Percentiles rank a stretch among this genome's conserved stretches.
Conservation (phyloP, 768 basidiomycete genomes). For the Strobilomyces confusus region DNA sequence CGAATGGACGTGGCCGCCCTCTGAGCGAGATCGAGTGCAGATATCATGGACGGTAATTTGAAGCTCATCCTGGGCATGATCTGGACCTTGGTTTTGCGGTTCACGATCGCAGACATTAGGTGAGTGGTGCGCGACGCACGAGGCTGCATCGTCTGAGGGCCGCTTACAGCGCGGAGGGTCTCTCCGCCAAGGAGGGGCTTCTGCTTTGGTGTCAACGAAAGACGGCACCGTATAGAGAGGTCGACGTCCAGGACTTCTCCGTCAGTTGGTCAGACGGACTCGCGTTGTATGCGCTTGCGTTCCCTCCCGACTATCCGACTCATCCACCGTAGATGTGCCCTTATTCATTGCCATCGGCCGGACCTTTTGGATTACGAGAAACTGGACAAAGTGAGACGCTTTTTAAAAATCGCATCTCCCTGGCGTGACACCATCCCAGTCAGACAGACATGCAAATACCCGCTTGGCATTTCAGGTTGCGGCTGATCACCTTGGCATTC, state of each 20-base stretch:
- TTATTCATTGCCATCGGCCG: constrained; percentile 96
- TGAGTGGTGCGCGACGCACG: constrained; percentile 34
- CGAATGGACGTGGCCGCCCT: not conserved
- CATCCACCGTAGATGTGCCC: constrained; percentile 69
- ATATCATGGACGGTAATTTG: constrained; percentile 97
- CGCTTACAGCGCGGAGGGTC: constrained; percentile 81
- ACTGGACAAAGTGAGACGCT: constrained; percentile 66
- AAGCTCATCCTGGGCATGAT: constrained; percentile 99
- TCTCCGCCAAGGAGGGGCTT: constrained; percentile 97
- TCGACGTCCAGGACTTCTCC: constrained; percentile 92
- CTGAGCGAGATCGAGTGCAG: constrained; percentile 38
- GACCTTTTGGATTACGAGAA: constrained; percentile 89
- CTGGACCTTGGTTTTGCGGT: constrained; percentile 95
- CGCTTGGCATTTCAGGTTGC: constrained; percentile 85
- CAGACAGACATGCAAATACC: constrained; percentile 79
- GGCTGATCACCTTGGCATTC: constrained; percentile 84
- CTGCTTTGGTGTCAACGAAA: constrained; percentile 98
- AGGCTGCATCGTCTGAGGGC: constrained; percentile 5
- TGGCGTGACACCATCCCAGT: constrained; percentile 37
- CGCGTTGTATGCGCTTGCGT: constrained; percentile 63
- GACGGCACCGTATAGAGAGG: constrained; percentile 86
- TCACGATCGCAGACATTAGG: constrained; percentile 99
- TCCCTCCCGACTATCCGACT: constrained; percentile 2
- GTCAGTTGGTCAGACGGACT: constrained; percentile 92
- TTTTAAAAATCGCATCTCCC: not conserved